phyloP scores from a whole-genome alignment of 352 stramenopile species.

The Pythium aristosporum region DNA sequence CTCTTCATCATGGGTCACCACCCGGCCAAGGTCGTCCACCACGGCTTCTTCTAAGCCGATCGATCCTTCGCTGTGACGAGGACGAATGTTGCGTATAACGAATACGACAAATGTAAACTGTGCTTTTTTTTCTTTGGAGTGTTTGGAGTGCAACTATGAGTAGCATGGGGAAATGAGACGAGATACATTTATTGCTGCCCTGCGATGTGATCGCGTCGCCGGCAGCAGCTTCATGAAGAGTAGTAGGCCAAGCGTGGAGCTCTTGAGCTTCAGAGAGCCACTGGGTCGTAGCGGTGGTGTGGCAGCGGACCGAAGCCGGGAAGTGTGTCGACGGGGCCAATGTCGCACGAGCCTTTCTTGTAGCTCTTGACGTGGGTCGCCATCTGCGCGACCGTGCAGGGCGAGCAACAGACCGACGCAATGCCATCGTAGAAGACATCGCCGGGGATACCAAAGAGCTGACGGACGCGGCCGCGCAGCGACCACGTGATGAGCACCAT shows the following conservation, averaged over 20 bases:
- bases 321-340: slow-evolving; percentile 6
- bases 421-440: not conserved
- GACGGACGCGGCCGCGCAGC: not conserved
- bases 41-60: slow-evolving; percentile 33
- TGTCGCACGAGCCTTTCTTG: slow-evolving; percentile 5
- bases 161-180: too few relatives aligned
- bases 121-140: too few relatives aligned
- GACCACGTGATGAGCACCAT: not conserved
- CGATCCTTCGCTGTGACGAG: not conserved
- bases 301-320: not conserved
- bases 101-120: not conserved
- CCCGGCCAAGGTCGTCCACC: slow-evolving; percentile 26
- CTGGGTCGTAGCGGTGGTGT: not conserved
- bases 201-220: too few relatives aligned
- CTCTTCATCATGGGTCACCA: slow-evolving; percentile 36
- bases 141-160: too few relatives aligned
- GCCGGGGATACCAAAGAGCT: not conserved
- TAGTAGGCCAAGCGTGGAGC: too few relatives aligned
- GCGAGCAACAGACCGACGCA: slow-evolving; percentile 6
- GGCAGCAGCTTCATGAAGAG: too few relatives aligned
- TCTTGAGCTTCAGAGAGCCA: too few relatives aligned
- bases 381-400: slow-evolving; percentile 11
- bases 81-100: not conserved
- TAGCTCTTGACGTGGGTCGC: slow-evolving; percentile 22
- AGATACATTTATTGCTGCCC: too few relatives aligned